A percentile compares a stretch with the other conserved stretches of the same genome.
phyloP scores from a whole-genome alignment of 345 rosid genomes.

The Salix exigua region DNA sequence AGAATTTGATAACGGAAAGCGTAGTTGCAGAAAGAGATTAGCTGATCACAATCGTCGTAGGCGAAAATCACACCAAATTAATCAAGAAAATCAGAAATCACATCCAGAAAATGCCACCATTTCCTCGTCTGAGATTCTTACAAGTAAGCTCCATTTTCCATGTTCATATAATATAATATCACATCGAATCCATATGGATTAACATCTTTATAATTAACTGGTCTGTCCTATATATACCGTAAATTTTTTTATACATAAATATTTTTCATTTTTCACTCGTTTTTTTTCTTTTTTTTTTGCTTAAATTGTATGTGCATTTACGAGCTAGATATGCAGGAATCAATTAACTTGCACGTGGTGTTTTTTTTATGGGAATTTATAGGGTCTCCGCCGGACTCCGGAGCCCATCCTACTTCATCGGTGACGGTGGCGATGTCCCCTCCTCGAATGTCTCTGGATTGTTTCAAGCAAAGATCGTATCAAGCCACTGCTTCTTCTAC shows the following conservation, averaged over 20 bases:
- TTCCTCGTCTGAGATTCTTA: constrained; percentile 37
- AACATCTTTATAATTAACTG: no score
- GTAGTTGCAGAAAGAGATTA: constrained; percentile 89
- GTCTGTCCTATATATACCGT: no score
- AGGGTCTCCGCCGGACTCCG: constrained; percentile 67
- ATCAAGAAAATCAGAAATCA: constrained; percentile 43
- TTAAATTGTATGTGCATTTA: background rate
- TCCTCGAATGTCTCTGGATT: constrained; percentile 69
- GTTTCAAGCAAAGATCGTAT: constrained; percentile 63
- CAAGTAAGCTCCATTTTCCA: constrained; percentile 28
- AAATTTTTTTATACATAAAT: no score
- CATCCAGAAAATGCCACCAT: constrained; percentile 22
- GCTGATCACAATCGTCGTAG: constrained; percentile 98
- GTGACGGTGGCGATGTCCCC: constrained; percentile 62
- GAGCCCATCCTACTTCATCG: constrained; percentile 49
- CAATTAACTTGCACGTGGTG: no score
- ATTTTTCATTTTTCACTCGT: no score
- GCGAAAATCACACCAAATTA: constrained; percentile 59
- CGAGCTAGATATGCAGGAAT: no score
- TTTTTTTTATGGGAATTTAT: background rate
- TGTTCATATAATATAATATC: background rate
- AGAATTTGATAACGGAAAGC: constrained; percentile 94
- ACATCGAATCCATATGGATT: background rate
- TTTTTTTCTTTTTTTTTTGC: background rate
- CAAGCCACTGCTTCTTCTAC: constrained; percentile 50